Conservation (phyloP, 768 basidiomycete genomes). For the Tubosaeta sp. region DNA sequence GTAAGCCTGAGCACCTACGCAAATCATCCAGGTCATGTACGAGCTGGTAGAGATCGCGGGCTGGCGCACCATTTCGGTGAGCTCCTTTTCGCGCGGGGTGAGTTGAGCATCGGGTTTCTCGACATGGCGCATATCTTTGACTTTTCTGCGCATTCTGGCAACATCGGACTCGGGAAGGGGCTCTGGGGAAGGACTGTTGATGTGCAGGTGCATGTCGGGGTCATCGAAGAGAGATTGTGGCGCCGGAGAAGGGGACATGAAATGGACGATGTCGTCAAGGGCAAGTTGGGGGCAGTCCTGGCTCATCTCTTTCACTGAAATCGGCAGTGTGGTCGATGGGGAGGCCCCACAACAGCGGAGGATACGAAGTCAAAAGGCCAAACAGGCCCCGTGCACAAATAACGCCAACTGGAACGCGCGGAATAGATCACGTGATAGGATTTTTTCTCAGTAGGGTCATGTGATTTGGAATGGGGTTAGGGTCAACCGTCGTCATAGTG, state of each 20-base stretch:
- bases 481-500: too few relatives aligned
- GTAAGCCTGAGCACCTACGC: conserved; percentile 48
- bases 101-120: conserved; percentile 23
- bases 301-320: conserved; percentile 21
- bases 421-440: conserved; percentile 29
- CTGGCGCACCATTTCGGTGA: conserved; percentile 53
- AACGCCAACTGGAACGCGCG: conserved; percentile 37
- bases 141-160: conserved; percentile 42
- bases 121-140: conserved; percentile 40
- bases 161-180: conserved; percentile 47
- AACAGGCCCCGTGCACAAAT: conserved; percentile 21
- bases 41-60: conserved; percentile 3
- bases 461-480: conserved; percentile 14
- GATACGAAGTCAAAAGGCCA: conserved; percentile 30
- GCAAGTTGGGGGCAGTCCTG: conserved; percentile 39
- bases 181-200: conserved; percentile 30
- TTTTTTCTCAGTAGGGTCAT: conserved; percentile 21
- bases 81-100: conserved; percentile 44
- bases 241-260: conserved; percentile 48
- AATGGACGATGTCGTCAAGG: conserved; percentile 54
- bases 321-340: conserved; percentile 6
- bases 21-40: conserved; percentile 3
- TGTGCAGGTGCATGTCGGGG: conserved; percentile 16
- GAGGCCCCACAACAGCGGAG: conserved; percentile 7
- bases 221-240: conserved; percentile 23